Evolutionary conservation across 257 asterid species (phyloP).

Genomic region (Nicotiana paniculata): DNA sequence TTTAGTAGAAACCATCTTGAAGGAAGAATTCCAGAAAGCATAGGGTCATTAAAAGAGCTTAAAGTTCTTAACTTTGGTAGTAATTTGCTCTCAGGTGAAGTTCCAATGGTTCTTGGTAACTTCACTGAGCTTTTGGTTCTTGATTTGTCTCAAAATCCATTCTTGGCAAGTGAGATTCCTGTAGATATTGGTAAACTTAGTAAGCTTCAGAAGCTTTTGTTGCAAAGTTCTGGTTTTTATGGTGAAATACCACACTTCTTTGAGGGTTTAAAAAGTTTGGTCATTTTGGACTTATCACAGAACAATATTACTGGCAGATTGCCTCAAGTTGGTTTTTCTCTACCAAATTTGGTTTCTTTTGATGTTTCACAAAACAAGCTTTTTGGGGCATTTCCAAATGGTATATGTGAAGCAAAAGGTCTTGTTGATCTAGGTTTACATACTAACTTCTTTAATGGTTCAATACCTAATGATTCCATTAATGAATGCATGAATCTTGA

Average conservation of each 20-base stretch:
- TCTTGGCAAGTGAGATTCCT: slow-evolving; percentile 69
- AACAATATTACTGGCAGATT: slow-evolving; percentile 62
- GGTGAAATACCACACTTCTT: slow-evolving; percentile 54
- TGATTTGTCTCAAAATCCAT: slow-evolving; percentile 73
- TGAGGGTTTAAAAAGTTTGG: slow-evolving; percentile 47
- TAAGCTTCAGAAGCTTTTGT: slow-evolving; percentile 51
- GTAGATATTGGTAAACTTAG: slow-evolving; percentile 36
- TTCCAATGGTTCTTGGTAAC: slow-evolving; percentile 55
- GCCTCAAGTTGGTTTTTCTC: slow-evolving; percentile 37
- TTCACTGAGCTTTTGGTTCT: slow-evolving; percentile 57
- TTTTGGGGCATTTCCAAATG: slow-evolving; percentile 57
- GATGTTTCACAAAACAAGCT: slow-evolving; percentile 77
- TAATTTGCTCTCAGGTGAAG: slow-evolving; percentile 66
- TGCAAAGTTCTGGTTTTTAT: slow-evolving; percentile 65
- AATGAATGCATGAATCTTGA: slow-evolving; percentile 54
- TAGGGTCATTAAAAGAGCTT: slow-evolving; percentile 51
- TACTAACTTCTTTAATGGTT: slow-evolving; percentile 57
- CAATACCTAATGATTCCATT: slow-evolving; percentile 41
- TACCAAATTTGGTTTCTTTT: slow-evolving; percentile 61
- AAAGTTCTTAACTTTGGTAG: slow-evolving; percentile 55
- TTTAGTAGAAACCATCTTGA: slow-evolving; percentile 66
- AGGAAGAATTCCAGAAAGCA: slow-evolving; percentile 64
- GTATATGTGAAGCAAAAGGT: slow-evolving; percentile 52
- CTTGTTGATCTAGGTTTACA: slow-evolving; percentile 52
- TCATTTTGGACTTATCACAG: slow-evolving; percentile 52